A percentile compares a stretch with the other conserved stretches of the same genome.
Conservation (phyloP, 1,284 basidiomycete species). For the Leucoagaricus sp. region DNA sequence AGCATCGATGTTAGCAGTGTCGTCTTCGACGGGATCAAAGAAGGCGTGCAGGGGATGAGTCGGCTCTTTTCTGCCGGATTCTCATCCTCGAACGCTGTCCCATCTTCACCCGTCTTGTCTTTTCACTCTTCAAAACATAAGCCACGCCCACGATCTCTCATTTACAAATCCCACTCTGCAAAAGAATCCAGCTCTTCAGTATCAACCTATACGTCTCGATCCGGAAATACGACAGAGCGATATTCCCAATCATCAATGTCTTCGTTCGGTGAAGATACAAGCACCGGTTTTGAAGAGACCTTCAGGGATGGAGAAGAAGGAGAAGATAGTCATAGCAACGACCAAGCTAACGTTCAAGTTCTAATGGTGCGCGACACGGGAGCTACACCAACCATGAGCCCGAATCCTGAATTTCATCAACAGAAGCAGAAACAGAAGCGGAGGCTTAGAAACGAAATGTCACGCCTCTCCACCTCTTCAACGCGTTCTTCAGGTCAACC, state of each 20-base stretch:
- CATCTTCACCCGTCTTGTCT: background rate
- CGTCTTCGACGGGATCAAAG: slow-evolving; percentile 61
- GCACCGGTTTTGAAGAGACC: background rate
- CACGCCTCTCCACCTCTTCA: background rate
- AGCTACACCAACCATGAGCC: slow-evolving; percentile 45
- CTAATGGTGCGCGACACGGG: slow-evolving; percentile 46
- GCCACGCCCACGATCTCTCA: slow-evolving; percentile 5
- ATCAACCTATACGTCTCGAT: slow-evolving; percentile 5
- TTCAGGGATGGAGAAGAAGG: background rate
- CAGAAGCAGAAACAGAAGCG: slow-evolving; percentile 18
- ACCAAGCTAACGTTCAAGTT: slow-evolving; percentile 28
- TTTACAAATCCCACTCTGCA: slow-evolving; percentile 4
- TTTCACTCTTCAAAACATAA: background rate
- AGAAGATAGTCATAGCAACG: background rate
- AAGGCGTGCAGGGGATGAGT: slow-evolving; percentile 61
- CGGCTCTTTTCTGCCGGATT: slow-evolving; percentile 51
- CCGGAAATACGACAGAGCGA: background rate
- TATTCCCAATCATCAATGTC: slow-evolving; percentile 12
- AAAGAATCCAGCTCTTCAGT: slow-evolving; percentile 13
- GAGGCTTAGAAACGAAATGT: slow-evolving; percentile 13
- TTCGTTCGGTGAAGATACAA: slow-evolving; percentile 3
- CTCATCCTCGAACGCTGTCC: slow-evolving; percentile 20
- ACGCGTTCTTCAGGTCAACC: background rate
- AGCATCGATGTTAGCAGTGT: slow-evolving; percentile 25
- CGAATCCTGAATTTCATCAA: slow-evolving; percentile 38